Evolutionary conservation across 768 basidiomycete genomes (phyloP).

Genomic region (Serendipita sp.): DNA sequence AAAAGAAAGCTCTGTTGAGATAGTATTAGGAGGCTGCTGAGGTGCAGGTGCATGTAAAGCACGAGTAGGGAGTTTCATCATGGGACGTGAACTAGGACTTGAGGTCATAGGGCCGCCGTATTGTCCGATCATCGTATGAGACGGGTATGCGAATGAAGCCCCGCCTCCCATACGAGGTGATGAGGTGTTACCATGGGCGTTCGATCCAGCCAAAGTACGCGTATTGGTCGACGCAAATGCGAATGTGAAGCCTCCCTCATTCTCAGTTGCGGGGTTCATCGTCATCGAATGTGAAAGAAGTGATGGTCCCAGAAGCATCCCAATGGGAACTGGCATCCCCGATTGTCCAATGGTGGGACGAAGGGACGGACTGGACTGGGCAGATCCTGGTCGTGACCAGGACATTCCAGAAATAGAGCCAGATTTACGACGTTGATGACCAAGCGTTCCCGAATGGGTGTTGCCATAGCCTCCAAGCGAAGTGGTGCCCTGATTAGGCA

Average conservation of each 20-base stretch:
- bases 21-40: too few relatives aligned
- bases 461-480: background rate
- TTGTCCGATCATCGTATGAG: background rate
- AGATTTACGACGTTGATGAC: constrained; percentile 2
- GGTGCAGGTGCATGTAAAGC: background rate
- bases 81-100: background rate
- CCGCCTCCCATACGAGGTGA: background rate
- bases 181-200: background rate
- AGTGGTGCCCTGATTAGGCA: background rate
- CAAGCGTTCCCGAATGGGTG: background rate
- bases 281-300: background rate
- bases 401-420: background rate
- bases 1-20: background rate
- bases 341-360: background rate
- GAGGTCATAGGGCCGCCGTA: background rate
- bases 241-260: background rate
- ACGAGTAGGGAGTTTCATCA: background rate
- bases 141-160: background rate
- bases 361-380: background rate
- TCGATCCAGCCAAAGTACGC: background rate
- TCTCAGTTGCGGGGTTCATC: background rate
- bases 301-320: constrained; percentile 2
- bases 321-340: background rate
- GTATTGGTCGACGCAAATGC: background rate
- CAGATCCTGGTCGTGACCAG: constrained; percentile 1